Base-by-base conservation (phyloP, 2,329 filamentous ascomycete genomes). In the Leptoxyphium fumago region DNA sequence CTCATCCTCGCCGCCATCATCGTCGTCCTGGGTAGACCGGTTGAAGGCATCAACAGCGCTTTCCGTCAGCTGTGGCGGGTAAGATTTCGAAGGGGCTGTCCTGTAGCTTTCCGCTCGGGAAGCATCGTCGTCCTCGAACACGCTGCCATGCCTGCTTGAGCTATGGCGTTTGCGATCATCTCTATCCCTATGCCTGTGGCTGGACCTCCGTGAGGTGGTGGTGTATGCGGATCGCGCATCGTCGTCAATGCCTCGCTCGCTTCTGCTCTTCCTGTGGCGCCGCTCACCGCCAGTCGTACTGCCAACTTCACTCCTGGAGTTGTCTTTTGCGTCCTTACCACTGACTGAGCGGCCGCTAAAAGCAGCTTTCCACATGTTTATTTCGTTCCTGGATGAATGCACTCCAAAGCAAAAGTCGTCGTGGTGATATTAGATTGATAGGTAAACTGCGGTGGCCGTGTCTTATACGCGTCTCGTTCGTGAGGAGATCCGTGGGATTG, bases 131-230 rank as follows among this genome's bases (percentile, higher is more conserved):
- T 30, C 10, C 28, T 29, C 10, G 38, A 34, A 10, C n/a, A 39
- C 26, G 41, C 43, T 11, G n/a, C 21, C n/a, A 13, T 34, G 14
- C 40, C 55, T 36, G 32, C 32, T 36, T 5, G 32, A 36, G 50
- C 53, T 41, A 39, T 42, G 40, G 29, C 38, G 42, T 15, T 42
- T 42, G 36, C 38, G 40, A 17, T 36, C 38, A n/a, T 43, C 38
- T 40, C 45, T 44, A 48, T 29, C 43, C 40, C 17, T 45, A 32
- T 40, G 28, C 38, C 49, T 58, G 58, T 45, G 36, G 42, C 52
- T 30, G 53, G 47, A 40, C 50, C 43, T 57, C 42, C 50, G 51
- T 29, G 64, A 64, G 38, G 65, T 67, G 32, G 52, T 61, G 53
- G 63, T 67, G 29, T 51, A 54, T 15, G 62, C 63, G 26, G 59